Evolutionary conservation across 2,329 filamentous ascomycete species (phyloP).

Genomic region (Dactylella cylindrospora): DNA sequence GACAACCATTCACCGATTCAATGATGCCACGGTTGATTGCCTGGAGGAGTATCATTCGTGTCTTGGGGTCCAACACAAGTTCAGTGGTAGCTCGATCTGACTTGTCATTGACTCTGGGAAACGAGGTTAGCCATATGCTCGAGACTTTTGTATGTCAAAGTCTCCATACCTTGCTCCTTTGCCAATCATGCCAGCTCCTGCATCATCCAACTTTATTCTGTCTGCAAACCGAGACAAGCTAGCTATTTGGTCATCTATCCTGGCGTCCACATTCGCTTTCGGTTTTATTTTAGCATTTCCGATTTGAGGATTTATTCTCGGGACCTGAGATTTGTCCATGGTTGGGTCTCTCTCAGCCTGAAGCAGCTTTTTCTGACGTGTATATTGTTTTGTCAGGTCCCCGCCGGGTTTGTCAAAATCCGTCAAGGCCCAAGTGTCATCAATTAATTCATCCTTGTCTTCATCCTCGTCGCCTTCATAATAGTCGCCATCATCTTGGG

Average conservation of each 20-base stretch:
- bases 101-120: conserved; percentile 71
- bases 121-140: background rate
- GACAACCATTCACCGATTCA: conserved; percentile 87
- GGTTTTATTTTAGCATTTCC: conserved; percentile 59
- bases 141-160: background rate
- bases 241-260: conserved; percentile 82
- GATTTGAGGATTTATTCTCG: conserved; percentile 70
- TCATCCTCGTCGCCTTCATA: conserved; percentile 56
- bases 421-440: conserved; percentile 56
- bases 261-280: conserved; percentile 73
- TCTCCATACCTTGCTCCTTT: conserved; percentile 52
- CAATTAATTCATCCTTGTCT: conserved; percentile 54
- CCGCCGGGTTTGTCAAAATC: conserved; percentile 53
- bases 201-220: conserved; percentile 76
- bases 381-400: conserved; percentile 84
- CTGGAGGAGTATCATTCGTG: conserved; percentile 91
- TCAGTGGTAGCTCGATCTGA: conserved; percentile 90
- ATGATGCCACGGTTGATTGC: conserved; percentile 92
- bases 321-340: conserved; percentile 58
- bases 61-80: conserved; percentile 89
- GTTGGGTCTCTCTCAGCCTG: conserved; percentile 57
- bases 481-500: conserved; percentile 57
- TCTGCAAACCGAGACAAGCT: conserved; percentile 80
- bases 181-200: conserved; percentile 58
- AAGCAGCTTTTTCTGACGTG: conserved; percentile 73